Evolutionary conservation across 495 filamentous ascomycete genomes (phyloP), one percentile per base, ranked within the genome.

Genomic region (Podospora didyma): DNA sequence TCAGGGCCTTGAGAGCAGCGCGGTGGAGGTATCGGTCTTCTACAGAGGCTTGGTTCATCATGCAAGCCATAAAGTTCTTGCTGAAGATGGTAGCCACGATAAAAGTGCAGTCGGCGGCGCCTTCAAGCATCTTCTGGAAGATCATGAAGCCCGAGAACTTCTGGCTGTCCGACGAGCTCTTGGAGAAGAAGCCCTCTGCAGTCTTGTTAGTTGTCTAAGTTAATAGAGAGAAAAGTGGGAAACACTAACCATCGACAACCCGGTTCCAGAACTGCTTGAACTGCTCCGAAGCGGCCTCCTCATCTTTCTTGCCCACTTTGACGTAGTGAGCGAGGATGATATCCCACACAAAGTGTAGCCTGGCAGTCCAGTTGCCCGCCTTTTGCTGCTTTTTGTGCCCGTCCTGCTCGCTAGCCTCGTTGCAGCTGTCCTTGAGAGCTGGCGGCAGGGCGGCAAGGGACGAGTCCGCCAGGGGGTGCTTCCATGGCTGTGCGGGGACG

Each of bases 121-220:
- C 64, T 42, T 81, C 76, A 19, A 96, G 68, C 24, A 90, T 74
- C 55, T 88, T 88, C 55, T 83, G 79, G 59, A 97, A 89, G 20
- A 98, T 82, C 50, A 89, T 82, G 67, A 98, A 92, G 3, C 95
- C 94, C 73, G 88, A 89, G 64, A 88, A 89, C 69, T 97, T 97
- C 46, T 92, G 86, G 67, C 91, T 89, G 21, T 89, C 83, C 0
- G 92, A 96, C 11, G 92, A 84, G 17, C 81, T 81, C 49, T 86
- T 78, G 23, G 88, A 84, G 65, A 97, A 96, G 7, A 97, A 75
- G 26, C 86, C 84, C 64, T 92, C 90, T 92, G 65, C 12, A 3
- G 46, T 46, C 16, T 16, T 49, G 64, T 72, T 64, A 70, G 70
- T 58, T 20, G 59, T 46, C 48, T 16, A 10, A 58, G 10, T 28